Evolutionary conservation across 2,329 filamentous ascomycete species (phyloP), one percentile per base, ranked within the genome.

Genomic region (Arthrinium puccinioides): DNA sequence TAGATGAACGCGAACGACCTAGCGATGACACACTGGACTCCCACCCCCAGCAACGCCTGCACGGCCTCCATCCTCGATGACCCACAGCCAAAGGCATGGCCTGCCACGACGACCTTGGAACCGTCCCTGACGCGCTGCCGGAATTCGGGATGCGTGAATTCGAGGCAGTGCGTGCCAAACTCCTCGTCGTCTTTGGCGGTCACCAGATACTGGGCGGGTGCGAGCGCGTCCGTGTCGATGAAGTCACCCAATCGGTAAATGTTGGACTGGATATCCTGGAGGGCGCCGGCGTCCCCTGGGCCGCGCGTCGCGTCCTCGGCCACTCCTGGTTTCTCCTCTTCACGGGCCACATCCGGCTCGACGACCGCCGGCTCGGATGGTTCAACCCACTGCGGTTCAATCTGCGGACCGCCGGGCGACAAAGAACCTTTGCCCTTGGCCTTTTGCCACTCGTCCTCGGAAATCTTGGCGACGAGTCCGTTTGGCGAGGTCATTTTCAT

Each of bases 1-100:
- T 64, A 69, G 40, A 70, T 70, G 47, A 69, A 70, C 0, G 63
- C 58, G 39, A 67, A 70, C 0, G 59, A 64, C 32, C 55, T 48
- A 1, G 64, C 66, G 37, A 70, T 66, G 1, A 70, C 63, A 36
- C 59, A 64, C 43, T 62, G 41, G 1, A 69, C 55, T 2, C 60
- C 61, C 19, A 37, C 45, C 50, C 59, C 62, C 28, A 59, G 42
- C 6, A 69, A 49, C 7, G 64, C 63, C 31, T 48, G 55, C 3
- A 65, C 60, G 2, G 68, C 67, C 21, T 67, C 53, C 44, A 69
- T 60, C 1, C 67, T 57, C 9, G 62, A 67, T 0, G 64, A 68
- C 6, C 67, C 67, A 35, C 59, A 61, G 2, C 67, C 67, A 43
- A 72, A 71, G 0, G 55, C 62, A 32, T 63, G 59, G 0, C 64